These are phyloP conservation scores for Papiliotrema laurentii DNA, from an alignment of 1,284 basidiomycete genomes.

Conservation along the genomic window DNA sequence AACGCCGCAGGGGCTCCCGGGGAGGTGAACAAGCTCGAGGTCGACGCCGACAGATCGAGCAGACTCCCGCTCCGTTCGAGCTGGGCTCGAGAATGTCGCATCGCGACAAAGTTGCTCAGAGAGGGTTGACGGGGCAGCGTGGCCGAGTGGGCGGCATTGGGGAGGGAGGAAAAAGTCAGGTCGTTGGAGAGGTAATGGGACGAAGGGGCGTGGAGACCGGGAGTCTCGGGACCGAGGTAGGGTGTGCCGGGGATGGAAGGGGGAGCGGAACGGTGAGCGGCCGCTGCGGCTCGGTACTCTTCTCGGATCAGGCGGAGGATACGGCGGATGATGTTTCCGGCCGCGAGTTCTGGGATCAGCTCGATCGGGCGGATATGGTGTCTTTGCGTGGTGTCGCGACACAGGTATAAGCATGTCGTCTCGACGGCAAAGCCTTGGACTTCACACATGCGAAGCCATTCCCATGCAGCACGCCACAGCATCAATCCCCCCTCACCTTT, in stretches of 20 bases:
- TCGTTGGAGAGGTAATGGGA: conserved; percentile 38
- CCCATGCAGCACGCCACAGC: too few species aligned
- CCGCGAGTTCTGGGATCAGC: conserved; percentile 73
- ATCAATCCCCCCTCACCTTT: too few species aligned
- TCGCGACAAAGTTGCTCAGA: conserved; percentile 47
- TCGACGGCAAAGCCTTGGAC: too few species aligned
- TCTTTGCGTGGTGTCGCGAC: too few species aligned
- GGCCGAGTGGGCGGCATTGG: conserved; percentile 3
- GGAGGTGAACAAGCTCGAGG: conserved; percentile 29
- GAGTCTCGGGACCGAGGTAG: conserved; percentile 32
- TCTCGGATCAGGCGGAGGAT: conserved; percentile 89
- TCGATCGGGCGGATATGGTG: too few species aligned
- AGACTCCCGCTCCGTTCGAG: conserved; percentile 34
- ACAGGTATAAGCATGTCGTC: too few species aligned
- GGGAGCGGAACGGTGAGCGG: conserved; percentile 30
- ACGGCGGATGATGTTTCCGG: conserved; percentile 89
- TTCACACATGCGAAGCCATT: too few species aligned
- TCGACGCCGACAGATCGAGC: conserved; percentile 21
- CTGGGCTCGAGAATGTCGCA: conserved; percentile 46
- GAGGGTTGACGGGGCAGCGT: conserved; percentile 24
- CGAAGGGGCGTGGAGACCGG: conserved; percentile 36
- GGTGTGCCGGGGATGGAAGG: conserved; percentile 42
- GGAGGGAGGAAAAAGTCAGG: conserved; percentile 14
- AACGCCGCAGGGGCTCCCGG: too few species aligned
- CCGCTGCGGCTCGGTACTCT: conserved; percentile 62